Conservation (phyloP, 208 protist species). For the Crithidia fasciculata region DNA sequence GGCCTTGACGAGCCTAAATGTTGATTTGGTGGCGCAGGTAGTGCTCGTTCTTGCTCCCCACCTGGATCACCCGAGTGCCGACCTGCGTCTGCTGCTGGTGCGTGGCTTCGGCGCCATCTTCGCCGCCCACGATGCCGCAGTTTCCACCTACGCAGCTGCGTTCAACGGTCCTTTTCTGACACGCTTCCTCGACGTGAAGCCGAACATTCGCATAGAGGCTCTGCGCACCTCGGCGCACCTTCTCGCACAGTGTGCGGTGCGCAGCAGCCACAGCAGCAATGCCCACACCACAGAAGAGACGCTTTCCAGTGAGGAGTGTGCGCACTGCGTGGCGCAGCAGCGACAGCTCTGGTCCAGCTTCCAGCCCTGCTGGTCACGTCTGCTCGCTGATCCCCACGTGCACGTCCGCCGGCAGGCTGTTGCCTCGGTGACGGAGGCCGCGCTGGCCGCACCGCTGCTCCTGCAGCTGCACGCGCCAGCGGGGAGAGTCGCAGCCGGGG, state of each 20-base stretch:
- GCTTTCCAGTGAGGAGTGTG: not conserved
- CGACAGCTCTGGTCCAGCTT: constrained; percentile 37
- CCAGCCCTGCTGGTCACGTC: constrained; percentile 37
- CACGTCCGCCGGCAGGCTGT: constrained; percentile 64
- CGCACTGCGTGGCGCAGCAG: constrained; percentile 13
- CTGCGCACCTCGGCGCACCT: constrained; percentile 31
- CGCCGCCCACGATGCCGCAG: constrained; percentile 39
- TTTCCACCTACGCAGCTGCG: constrained; percentile 39
- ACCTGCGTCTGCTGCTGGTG: constrained; percentile 62
- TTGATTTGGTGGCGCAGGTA: constrained; percentile 49
- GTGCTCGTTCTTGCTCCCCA: constrained; percentile 41
- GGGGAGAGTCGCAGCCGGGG: not conserved
- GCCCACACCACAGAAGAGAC: not conserved
- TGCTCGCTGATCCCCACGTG: constrained; percentile 55
- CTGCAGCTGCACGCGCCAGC: not conserved
- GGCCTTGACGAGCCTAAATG: constrained; percentile 51
- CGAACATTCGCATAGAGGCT: constrained; percentile 60
- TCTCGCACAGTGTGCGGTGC: constrained; percentile 19
- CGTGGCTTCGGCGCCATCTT: constrained; percentile 57
- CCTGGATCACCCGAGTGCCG: constrained; percentile 47
- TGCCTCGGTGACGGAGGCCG: constrained; percentile 39
- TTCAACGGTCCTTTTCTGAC: constrained; percentile 32
- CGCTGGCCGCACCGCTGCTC: constrained; percentile 30
- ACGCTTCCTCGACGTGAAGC: constrained; percentile 53
- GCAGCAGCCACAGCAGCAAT: constrained; percentile 6